Conservation (phyloP, 305 asterid species). For the Fraxinus floribunda region DNA sequence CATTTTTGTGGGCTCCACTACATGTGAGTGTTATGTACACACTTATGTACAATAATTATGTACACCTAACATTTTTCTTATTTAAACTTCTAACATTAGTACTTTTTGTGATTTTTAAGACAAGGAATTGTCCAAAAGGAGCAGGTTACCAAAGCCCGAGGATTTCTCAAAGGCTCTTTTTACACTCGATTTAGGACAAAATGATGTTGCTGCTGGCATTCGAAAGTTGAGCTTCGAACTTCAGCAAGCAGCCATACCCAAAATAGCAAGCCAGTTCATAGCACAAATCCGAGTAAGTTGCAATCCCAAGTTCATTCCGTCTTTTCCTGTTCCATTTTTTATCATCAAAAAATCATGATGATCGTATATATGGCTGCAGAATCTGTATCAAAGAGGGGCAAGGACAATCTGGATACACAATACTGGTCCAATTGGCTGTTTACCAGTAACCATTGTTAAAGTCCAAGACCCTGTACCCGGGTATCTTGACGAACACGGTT, state of each 20-base stretch:
- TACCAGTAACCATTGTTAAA: slow-evolving; percentile 22
- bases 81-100: not conserved
- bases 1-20: too few species aligned
- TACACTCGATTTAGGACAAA: slow-evolving; percentile 75
- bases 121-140: slow-evolving; percentile 17
- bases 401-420: slow-evolving; percentile 67
- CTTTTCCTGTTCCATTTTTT: not conserved
- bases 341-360: not conserved
- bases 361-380: slow-evolving; percentile 29
- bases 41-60: too few species aligned
- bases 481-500: slow-evolving; percentile 49
- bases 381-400: slow-evolving; percentile 54
- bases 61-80: too few species aligned
- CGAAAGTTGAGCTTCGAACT: slow-evolving; percentile 31
- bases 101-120: slow-evolving; percentile 19
- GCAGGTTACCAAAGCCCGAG: slow-evolving; percentile 45
- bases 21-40: too few species aligned
- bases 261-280: slow-evolving; percentile 37
- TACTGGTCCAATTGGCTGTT: slow-evolving; percentile 70
- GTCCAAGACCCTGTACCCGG: slow-evolving; percentile 34
- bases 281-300: slow-evolving; percentile 52
- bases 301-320: not conserved
- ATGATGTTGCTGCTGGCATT: slow-evolving; percentile 53
- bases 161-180: slow-evolving; percentile 61
- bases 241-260: slow-evolving; percentile 41